Conservation (phyloP, 2,329 filamentous ascomycete species). For the Curvularia eragrostidis region DNA sequence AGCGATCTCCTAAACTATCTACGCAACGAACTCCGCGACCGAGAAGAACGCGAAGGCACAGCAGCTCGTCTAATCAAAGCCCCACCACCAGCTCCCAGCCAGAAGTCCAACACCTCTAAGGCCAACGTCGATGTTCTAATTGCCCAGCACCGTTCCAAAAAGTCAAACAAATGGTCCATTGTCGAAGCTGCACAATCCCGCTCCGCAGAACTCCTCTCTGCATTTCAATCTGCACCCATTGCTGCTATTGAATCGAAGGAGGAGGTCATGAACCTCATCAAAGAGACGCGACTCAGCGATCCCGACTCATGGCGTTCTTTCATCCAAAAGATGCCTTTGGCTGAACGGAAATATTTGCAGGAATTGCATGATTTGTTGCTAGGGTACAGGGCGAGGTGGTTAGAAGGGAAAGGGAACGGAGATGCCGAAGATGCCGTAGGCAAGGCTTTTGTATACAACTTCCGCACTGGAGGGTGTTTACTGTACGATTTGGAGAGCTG, state of each 20-base stretch:
- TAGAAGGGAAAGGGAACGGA: slow-evolving; percentile 49
- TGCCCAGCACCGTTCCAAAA: slow-evolving; percentile 84
- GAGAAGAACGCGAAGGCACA: slow-evolving; percentile 67
- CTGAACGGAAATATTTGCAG: slow-evolving; percentile 80
- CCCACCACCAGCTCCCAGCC: slow-evolving; percentile 27
- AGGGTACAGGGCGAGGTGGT: slow-evolving; percentile 66
- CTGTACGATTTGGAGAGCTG: slow-evolving; percentile 76
- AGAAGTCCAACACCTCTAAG: slow-evolving; percentile 34
- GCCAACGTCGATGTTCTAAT: slow-evolving; percentile 82
- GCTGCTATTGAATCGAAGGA: slow-evolving; percentile 89
- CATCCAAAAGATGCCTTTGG: slow-evolving; percentile 77
- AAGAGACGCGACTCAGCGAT: slow-evolving; percentile 76
- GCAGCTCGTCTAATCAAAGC: slow-evolving; percentile 44
- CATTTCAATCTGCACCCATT: slow-evolving; percentile 78
- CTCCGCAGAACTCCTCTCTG: slow-evolving; percentile 68
- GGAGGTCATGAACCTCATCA: slow-evolving; percentile 77
- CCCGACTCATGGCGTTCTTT: slow-evolving; percentile 82
- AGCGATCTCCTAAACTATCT: slow-evolving; percentile 81
- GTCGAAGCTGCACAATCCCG: slow-evolving; percentile 74
- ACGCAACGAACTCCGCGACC: slow-evolving; percentile 79
- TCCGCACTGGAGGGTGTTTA: slow-evolving; percentile 80
- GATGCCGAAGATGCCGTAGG: slow-evolving; percentile 58
- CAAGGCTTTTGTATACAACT: slow-evolving; percentile 91
- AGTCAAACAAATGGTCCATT: slow-evolving; percentile 85
- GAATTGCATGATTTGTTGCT: slow-evolving; percentile 80